Base-by-base conservation (phyloP, 306 rosid genomes). In the Glycyrrhiza uralensis region DNA sequence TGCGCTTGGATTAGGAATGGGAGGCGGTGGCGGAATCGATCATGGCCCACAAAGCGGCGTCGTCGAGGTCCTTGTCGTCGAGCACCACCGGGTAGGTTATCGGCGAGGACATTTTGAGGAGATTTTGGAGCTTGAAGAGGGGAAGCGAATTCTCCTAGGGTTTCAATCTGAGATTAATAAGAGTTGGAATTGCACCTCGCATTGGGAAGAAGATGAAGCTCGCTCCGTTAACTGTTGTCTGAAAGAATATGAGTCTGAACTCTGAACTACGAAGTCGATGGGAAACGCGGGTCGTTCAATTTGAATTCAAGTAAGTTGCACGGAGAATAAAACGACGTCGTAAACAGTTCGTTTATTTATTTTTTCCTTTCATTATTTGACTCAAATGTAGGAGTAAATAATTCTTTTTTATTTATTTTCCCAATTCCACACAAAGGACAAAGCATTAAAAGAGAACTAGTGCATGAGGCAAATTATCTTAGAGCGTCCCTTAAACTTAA, bases 51-150 rank as follows among this genome's bases (percentile, higher is more conserved):
- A 93, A 39, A 30, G 90, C 90, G 1, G 86, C 96, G 72, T 93
- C 98, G 84, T 90, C 98, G 44, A 93, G 86, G 49, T 93, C 97
- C 45, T 87, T 88, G 78, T 93, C 98, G 78, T 90, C 96, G 38
- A 77, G 41, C 15, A 83, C 70, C 66, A 74, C 67, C 1, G 93
- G 75, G 44, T 82, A 81, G 30, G 84, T n/a, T 1, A 54, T 23
- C 1, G 85, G 83, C 12, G 87, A 81, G 5, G 89, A 79, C 91
- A 89, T 84, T 45, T 60, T 29, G 41, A 14, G 32, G 49, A 59
- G 41, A 30, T 7, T 45, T 4, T 1, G 45, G 2, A 3, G 30
- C 44, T n/a, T 1, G 33, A 71, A 71, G 30, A 23, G 3, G 17
- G 41, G 62, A 62, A 63, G 22, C 0, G 9, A 69, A n/a, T 0